A percentile compares a stretch with the other conserved stretches of the same genome.
Conservation (phyloP, 805 yeast species). For the Wickerhamiella sergipiensis region DNA sequence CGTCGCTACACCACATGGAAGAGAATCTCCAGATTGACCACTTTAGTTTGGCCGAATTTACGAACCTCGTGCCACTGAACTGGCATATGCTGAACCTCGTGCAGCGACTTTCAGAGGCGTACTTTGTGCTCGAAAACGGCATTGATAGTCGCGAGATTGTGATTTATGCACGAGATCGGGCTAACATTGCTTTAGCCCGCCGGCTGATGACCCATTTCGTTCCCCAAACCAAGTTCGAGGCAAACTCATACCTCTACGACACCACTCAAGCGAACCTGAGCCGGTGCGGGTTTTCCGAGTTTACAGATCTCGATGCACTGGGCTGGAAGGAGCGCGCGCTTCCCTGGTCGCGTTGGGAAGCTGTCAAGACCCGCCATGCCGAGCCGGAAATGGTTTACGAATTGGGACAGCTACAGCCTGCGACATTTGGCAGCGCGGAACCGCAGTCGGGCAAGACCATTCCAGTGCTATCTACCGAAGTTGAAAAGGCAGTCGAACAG, state of each 20-base stretch:
- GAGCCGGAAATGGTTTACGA: not conserved
- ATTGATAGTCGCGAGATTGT: not conserved
- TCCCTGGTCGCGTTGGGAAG: slow-evolving; percentile 18
- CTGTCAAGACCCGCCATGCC: slow-evolving; percentile 5
- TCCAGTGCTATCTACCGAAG: not conserved
- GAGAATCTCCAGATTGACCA: slow-evolving; percentile 4
- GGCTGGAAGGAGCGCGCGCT: slow-evolving; percentile 19
- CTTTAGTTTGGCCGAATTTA: slow-evolving; percentile 23
- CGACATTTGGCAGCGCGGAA: not conserved
- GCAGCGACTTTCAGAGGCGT: slow-evolving; percentile 21
- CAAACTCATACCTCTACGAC: slow-evolving; percentile 10
- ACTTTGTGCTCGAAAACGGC: slow-evolving; percentile 7
- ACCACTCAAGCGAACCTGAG: slow-evolving; percentile 5
- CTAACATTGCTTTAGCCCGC: slow-evolving; percentile 13
- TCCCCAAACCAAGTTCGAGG: slow-evolving; percentile 6
- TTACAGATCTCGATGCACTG: slow-evolving; percentile 17
- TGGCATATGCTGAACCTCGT: slow-evolving; percentile 15
- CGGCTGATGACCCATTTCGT: slow-evolving; percentile 10
- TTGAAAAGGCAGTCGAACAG: not conserved
- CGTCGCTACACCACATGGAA: slow-evolving; percentile 21
- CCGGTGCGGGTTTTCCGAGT: slow-evolving; percentile 6
- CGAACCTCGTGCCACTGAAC: slow-evolving; percentile 5
- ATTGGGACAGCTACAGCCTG: not conserved
- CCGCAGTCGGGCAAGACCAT: not conserved
- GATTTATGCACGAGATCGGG: slow-evolving; percentile 9